Conservation (phyloP, 2,329 filamentous ascomycete species). For the Chalaropsis ovoidea region DNA sequence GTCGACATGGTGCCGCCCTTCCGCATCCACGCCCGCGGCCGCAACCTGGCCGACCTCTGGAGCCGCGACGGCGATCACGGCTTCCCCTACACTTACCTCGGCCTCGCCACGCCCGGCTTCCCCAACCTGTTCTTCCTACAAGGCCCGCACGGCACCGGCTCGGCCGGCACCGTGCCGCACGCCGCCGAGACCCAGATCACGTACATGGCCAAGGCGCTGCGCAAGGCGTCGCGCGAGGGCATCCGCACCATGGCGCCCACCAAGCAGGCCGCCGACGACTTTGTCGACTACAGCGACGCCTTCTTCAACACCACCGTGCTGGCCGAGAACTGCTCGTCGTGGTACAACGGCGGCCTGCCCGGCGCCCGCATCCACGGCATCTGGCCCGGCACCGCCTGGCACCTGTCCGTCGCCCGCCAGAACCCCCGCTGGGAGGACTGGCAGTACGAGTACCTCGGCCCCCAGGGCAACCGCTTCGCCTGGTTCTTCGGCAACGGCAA, state of each 20-base stretch:
- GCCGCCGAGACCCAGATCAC: slow-evolving; percentile 55
- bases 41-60: slow-evolving; percentile 49
- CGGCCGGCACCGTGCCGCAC: slow-evolving; percentile 57
- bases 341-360: slow-evolving; percentile 58
- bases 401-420: slow-evolving; percentile 48
- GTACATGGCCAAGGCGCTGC: slow-evolving; percentile 55
- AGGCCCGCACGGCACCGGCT: slow-evolving; percentile 50
- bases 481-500: slow-evolving; percentile 60
- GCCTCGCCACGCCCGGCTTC: slow-evolving; percentile 52
- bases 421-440: slow-evolving; percentile 49
- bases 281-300: slow-evolving; percentile 47
- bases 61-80: slow-evolving; percentile 30
- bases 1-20: slow-evolving; percentile 50
- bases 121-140: slow-evolving; percentile 58
- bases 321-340: slow-evolving; percentile 55
- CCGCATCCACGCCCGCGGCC: slow-evolving; percentile 41
- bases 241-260: slow-evolving; percentile 52
- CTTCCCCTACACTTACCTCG: slow-evolving; percentile 59
- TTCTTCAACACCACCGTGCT: slow-evolving; percentile 48
- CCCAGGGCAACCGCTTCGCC: slow-evolving; percentile 43
- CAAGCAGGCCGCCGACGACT: slow-evolving; percentile 52
- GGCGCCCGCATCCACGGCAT: slow-evolving; percentile 56
- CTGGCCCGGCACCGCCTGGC: slow-evolving; percentile 58
- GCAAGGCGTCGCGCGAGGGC: slow-evolving; percentile 56
- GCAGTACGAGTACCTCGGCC: slow-evolving; percentile 40